A percentile compares a stretch with the other conserved stretches of the same genome.
These are phyloP conservation scores for Metschnikowia aberdeeniae DNA, from an alignment of 805 yeast species.

Conservation along the genomic window DNA sequence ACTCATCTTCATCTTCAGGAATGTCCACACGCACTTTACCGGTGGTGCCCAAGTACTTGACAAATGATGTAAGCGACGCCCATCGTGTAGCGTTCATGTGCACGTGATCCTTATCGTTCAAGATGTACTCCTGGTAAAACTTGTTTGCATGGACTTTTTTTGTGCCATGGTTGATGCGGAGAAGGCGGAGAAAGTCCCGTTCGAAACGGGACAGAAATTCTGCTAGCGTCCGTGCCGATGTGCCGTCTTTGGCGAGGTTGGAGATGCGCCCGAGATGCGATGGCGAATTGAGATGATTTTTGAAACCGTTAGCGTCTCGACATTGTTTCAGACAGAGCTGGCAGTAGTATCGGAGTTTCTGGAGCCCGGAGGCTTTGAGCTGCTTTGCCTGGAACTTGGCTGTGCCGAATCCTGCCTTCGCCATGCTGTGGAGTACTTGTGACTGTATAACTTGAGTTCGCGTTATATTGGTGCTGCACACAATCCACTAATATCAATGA, in stretches of 20 bases:
- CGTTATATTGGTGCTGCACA: background rate
- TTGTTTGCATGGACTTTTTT: constrained; percentile 75
- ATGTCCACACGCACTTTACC: constrained; percentile 51
- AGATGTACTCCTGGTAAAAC: constrained; percentile 85
- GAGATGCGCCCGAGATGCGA: constrained; percentile 60
- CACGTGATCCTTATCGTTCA: constrained; percentile 70
- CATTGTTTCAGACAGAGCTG: constrained; percentile 92
- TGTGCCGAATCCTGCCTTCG: constrained; percentile 36
- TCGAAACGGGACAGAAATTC: constrained; percentile 60
- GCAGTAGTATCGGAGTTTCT: constrained; percentile 82
- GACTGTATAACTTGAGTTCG: background rate
- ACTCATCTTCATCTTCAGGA: constrained; percentile 31
- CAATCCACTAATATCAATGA: background rate
- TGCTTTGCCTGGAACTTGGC: constrained; percentile 71
- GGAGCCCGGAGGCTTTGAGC: constrained; percentile 80
- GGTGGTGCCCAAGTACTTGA: constrained; percentile 52
- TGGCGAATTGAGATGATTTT: constrained; percentile 82
- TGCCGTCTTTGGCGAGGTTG: constrained; percentile 30
- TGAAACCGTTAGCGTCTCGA: constrained; percentile 92
- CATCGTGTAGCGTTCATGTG: constrained; percentile 91
- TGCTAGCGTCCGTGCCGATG: constrained; percentile 48
- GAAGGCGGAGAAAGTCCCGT: constrained; percentile 56
- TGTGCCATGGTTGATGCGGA: constrained; percentile 74
- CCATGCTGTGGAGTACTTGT: constrained; percentile 17
- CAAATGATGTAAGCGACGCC: constrained; percentile 64